These are phyloP conservation scores for Letharia columbiana DNA, from an alignment of 495 filamentous ascomycete genomes.

Conservation along the genomic window DNA sequence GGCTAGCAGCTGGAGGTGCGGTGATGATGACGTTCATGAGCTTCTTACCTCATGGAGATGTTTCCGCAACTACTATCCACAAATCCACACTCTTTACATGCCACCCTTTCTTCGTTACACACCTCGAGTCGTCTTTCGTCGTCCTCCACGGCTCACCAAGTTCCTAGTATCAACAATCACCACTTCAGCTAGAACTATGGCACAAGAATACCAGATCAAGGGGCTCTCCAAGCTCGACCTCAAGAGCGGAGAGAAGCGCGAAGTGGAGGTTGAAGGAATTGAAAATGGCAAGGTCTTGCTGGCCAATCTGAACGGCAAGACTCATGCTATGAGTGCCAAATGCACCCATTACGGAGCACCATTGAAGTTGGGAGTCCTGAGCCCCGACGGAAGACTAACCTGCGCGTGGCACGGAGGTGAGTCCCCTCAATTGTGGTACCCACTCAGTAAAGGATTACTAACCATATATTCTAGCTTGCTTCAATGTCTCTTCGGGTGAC, in stretches of 20 bases:
- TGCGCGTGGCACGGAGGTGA: conserved; percentile 94
- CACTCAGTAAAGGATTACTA: conserved; percentile 2
- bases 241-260: conserved; percentile 70
- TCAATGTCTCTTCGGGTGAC: conserved; percentile 79
- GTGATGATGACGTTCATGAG: neutral
- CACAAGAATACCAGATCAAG: conserved; percentile 80
- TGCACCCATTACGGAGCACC: conserved; percentile 96
- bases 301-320: conserved; percentile 61
- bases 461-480: conserved; percentile 55
- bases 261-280: conserved; percentile 84
- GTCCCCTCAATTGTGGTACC: conserved; percentile 21
- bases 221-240: conserved; percentile 62
- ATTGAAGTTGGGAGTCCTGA: conserved; percentile 71
- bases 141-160: neutral
- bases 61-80: neutral
- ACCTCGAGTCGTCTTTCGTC: conserved; percentile 9
- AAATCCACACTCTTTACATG: conserved; percentile 7
- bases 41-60: neutral
- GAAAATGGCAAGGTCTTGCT: conserved; percentile 78
- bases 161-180: conserved; percentile 21
- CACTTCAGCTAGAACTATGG: conserved; percentile 35
- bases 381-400: conserved; percentile 71
- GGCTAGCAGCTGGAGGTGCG: neutral
- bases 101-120: neutral
- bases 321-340: conserved; percentile 72